These are phyloP conservation scores for Blastobotrys americana DNA, from an alignment of 805 yeast species.

Conservation along the genomic window DNA sequence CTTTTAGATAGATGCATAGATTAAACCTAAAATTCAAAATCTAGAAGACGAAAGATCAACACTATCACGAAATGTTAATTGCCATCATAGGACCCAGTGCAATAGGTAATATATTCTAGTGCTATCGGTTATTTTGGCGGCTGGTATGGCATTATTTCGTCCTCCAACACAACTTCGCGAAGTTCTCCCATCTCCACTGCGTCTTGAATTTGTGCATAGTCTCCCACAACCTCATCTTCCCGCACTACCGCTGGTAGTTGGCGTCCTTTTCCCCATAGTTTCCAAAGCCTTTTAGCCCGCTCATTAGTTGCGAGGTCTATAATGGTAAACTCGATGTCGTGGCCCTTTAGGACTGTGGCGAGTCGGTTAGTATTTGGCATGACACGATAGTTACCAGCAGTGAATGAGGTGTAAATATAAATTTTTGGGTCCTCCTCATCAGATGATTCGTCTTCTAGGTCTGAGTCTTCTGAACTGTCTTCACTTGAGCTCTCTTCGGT, in stretches of 20 bases:
- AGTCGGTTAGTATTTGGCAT: slow-evolving; percentile 70
- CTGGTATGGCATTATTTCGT: slow-evolving; percentile 5
- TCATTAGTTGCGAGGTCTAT: slow-evolving; percentile 84
- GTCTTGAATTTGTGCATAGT: slow-evolving; percentile 78
- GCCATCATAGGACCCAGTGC: too few species aligned
- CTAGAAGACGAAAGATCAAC: too few species aligned
- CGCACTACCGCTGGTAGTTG: slow-evolving; percentile 79
- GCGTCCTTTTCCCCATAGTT: slow-evolving; percentile 58
- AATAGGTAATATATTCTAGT: too few species aligned
- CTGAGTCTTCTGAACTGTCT: slow-evolving; percentile 1
- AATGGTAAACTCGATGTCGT: slow-evolving; percentile 56
- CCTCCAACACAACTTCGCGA: slow-evolving; percentile 18
- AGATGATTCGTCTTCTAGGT: slow-evolving; percentile 25
- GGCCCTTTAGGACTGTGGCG: slow-evolving; percentile 66
- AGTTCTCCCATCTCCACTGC: slow-evolving; percentile 54
- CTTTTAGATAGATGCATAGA: background rate
- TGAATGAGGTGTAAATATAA: slow-evolving; percentile 74
- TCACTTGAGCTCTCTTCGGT: slow-evolving; percentile 1
- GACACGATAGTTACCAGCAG: slow-evolving; percentile 74
- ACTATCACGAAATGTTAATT: too few species aligned
- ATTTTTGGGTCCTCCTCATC: slow-evolving; percentile 29
- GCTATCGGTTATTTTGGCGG: background rate
- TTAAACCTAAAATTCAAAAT: background rate
- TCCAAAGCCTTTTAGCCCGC: slow-evolving; percentile 79
- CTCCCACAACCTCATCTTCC: slow-evolving; percentile 77